These are phyloP conservation scores for Penicillium egyptiacum DNA, from an alignment of 495 filamentous ascomycete genomes.

Conservation along the genomic window DNA sequence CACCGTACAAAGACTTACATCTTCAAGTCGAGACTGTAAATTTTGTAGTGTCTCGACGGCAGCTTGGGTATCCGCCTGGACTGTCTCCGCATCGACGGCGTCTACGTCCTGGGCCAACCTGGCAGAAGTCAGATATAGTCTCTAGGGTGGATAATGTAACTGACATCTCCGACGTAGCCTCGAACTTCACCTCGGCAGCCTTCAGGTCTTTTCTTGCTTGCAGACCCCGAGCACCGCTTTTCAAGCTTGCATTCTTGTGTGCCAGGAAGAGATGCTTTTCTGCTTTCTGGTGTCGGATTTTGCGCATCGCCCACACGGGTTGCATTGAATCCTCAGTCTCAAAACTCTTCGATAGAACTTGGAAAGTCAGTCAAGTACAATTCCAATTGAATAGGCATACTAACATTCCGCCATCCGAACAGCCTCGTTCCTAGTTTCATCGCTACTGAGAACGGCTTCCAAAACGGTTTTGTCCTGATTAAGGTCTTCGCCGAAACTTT, in stretches of 20 bases:
- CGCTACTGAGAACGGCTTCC: conserved; percentile 65
- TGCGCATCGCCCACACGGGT: conserved; percentile 58
- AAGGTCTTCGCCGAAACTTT: conserved; percentile 12
- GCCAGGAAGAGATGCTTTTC: conserved; percentile 62
- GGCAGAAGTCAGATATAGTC: conserved; percentile 8
- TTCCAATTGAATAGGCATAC: conserved; percentile 7
- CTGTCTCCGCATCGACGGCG: conserved; percentile 51
- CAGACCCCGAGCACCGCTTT: conserved; percentile 70
- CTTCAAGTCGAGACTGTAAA: conserved; percentile 55
- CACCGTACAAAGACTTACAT: conserved; percentile 32
- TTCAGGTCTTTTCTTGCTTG: conserved; percentile 70
- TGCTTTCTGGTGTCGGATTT: conserved; percentile 57
- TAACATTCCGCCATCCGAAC: conserved; percentile 58
- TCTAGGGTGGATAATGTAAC: conserved; percentile 8
- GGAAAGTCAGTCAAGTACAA: neutral
- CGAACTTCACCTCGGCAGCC: conserved; percentile 61
- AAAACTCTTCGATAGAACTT: conserved; percentile 47
- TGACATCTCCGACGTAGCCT: conserved; percentile 54
- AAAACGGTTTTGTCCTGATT: conserved; percentile 50
- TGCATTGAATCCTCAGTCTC: conserved; percentile 52
- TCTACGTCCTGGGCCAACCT: conserved; percentile 56
- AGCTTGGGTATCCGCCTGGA: conserved; percentile 61
- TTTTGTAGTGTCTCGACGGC: conserved; percentile 63
- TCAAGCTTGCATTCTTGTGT: conserved; percentile 67
- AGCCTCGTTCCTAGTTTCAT: conserved; percentile 58